These are phyloP conservation scores for Aleurites moluccanus DNA, from an alignment of 441 rosid species.

Conservation along the genomic window DNA sequence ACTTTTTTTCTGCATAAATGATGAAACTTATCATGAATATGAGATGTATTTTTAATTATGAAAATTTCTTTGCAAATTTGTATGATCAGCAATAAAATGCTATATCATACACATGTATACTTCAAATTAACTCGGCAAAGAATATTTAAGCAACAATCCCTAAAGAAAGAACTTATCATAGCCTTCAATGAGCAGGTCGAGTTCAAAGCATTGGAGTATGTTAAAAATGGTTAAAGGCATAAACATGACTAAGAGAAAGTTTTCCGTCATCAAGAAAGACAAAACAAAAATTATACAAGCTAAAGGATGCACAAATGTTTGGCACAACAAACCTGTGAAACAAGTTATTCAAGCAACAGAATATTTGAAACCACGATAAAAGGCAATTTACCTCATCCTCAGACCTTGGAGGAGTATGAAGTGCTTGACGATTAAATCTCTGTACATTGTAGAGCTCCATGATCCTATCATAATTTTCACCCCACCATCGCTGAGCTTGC, in stretches of 20 bases:
- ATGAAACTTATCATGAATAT: neutral
- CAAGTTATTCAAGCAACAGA: neutral
- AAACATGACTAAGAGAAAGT: neutral
- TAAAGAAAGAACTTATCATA: no score
- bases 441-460: slow-evolving; percentile 98
- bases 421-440: slow-evolving; percentile 94
- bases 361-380: neutral
- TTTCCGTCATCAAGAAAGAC: neutral
- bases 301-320: no score
- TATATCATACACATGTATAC: neutral
- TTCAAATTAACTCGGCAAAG: neutral
- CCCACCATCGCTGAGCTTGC: slow-evolving; percentile 99
- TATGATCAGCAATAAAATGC: neutral
- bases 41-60: no score
- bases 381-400: slow-evolving; percentile 74
- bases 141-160: neutral
- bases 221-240: neutral
- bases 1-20: neutral
- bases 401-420: slow-evolving; percentile 85
- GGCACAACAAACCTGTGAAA: neutral
- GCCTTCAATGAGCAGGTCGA: no score
- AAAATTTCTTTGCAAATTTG: neutral
- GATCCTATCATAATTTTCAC: slow-evolving; percentile 89
- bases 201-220: neutral
- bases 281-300: no score